Evolutionary conservation across 2,329 filamentous ascomycete species (phyloP).

Genomic region (Paracorniculantispora psalliotae): DNA sequence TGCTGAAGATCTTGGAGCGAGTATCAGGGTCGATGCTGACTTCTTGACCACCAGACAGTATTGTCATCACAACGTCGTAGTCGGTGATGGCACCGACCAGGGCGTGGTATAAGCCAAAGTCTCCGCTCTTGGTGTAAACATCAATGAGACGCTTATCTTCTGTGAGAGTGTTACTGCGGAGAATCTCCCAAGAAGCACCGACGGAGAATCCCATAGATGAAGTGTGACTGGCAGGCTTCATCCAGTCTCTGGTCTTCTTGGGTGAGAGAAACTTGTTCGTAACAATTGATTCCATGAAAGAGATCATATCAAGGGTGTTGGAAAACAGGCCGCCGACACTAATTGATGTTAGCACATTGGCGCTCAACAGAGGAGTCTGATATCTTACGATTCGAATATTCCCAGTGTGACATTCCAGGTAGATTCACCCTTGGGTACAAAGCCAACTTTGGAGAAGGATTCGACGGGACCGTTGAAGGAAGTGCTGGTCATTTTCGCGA

Average conservation of each 20-base stretch:
- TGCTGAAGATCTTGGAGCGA: conserved; percentile 21
- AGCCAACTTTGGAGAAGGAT: conserved; percentile 23
- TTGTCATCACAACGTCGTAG: conserved; percentile 38
- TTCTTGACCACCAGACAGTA: conserved; percentile 33
- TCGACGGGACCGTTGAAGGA: conserved; percentile 29
- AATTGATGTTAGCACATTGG: background rate
- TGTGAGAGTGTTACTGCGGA: conserved; percentile 32
- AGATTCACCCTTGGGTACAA: conserved; percentile 30
- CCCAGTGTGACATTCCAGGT: conserved; percentile 31
- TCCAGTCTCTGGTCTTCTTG: conserved; percentile 37
- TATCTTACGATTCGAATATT: conserved; percentile 30
- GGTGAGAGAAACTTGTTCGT: conserved; percentile 36
- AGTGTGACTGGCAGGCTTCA: conserved; percentile 38
- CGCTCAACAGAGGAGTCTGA: background rate
- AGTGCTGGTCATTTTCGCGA: conserved; percentile 38
- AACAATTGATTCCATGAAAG: conserved; percentile 38
- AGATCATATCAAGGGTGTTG: conserved; percentile 36
- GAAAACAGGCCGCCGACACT: conserved; percentile 38
- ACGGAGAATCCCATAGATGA: conserved; percentile 33
- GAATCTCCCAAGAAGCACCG: conserved; percentile 45
- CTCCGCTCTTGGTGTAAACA: conserved; percentile 43
- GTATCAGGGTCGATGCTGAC: conserved; percentile 18
- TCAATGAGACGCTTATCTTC: conserved; percentile 37
- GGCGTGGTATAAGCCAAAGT: conserved; percentile 37
- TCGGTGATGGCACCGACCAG: conserved; percentile 39